Conservation (phyloP, 345 rosid species). For the Euphorbia peplus region DNA sequence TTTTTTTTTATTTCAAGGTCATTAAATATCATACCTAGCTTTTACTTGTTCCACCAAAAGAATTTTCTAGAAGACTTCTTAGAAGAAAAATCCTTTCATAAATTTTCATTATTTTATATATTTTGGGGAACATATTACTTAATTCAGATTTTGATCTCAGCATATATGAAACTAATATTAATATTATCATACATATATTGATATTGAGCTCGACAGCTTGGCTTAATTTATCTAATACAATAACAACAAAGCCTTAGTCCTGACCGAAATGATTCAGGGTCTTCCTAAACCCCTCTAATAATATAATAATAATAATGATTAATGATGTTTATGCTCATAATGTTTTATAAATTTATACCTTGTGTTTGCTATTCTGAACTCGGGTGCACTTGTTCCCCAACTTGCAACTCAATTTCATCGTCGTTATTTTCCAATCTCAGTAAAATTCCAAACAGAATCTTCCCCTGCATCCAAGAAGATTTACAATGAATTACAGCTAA, state of each 20-base stretch:
- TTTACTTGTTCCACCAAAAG: not conserved
- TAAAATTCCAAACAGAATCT: conserved; percentile 78
- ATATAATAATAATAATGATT: no score
- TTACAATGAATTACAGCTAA: no score
- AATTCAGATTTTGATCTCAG: not conserved
- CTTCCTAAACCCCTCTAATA: no score
- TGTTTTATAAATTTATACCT: not conserved
- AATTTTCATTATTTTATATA: not conserved
- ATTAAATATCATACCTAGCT: not conserved
- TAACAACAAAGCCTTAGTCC: no score
- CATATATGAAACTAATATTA: no score
- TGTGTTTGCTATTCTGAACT: conserved; percentile 2
- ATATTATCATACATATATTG: not conserved
- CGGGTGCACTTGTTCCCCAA: conserved; percentile 61
- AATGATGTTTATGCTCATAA: no score
- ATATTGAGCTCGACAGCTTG: not conserved
- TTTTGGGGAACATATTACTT: not conserved
- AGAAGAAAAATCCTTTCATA: not conserved
- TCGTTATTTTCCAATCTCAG: conserved; percentile 35
- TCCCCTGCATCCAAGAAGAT: conserved; percentile 56
- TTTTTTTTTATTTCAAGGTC: not conserved
- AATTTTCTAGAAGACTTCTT: not conserved
- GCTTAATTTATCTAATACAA: not conserved
- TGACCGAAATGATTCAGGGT: no score
- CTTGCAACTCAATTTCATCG: conserved; percentile 27